Base-by-base conservation (phyloP, 1,284 basidiomycete genomes). In the Ganoderma lingzhi region DNA sequence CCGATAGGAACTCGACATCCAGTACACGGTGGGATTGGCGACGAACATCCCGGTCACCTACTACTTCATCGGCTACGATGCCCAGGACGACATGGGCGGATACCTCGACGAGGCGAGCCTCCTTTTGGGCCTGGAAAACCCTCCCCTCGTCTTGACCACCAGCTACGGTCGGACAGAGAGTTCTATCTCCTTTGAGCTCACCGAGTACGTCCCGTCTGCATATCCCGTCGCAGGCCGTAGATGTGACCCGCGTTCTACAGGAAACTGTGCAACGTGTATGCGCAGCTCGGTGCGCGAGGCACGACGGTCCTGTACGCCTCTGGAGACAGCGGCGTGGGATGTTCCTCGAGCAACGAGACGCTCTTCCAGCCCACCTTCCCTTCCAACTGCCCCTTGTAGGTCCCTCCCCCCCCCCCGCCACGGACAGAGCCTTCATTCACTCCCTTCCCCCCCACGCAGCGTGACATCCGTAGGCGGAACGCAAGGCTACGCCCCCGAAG, bases 301-400 rank as follows among this genome's bases (percentile, higher is more conserved):
- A 84, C 84, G 12, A 87, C 86, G 10, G 79, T 89, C 23, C 81
- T 93, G 73, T 91, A 88, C 80, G 87, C 88, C 30, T 88, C 87
- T 63, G 91, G 91, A 64, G 91, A 89, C 72, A 77, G 74, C 65
- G 91, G 90, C 64, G 63, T 91, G 28, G 85, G 81, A 15, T 89
- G 88, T 32, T 78, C 90, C 65, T 82, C 85, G 10, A 85, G 80
- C 6, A 84, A 84, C 61, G 80, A 67, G 37, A 76, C 75, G 15
- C 73, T 81, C 17, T 93, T 93, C 85, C 84, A 89, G 69, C 90
- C 91, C 17, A 82, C 76, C 0, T 93, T 93, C 85, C 92, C 92
- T 14, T 89, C 90, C 45, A 84, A 86, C n/a, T 86, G 89, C 86
- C 80, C 78, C 78, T 84, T 71, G 62, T 64, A 81, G 80, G 62